Conservation (phyloP, 176 grass and related monocot species). For the Zea luxurians region DNA sequence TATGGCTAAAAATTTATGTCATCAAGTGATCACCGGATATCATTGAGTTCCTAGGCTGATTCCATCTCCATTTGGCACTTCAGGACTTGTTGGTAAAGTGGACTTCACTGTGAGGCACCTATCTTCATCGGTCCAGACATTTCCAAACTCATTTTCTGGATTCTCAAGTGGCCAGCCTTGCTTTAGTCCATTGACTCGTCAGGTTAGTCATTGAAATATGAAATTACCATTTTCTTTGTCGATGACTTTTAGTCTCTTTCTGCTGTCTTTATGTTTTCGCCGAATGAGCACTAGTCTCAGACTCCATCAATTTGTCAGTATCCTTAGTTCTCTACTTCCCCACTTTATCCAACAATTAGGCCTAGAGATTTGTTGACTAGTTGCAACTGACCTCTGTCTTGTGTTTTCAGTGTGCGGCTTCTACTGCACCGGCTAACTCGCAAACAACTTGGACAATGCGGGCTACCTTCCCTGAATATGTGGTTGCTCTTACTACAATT, state of each 20-base stretch:
- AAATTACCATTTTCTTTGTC: not conserved
- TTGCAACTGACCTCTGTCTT: slow-evolving; percentile 20
- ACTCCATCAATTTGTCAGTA: not conserved
- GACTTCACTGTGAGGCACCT: slow-evolving; percentile 99
- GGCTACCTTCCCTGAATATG: slow-evolving; percentile 90
- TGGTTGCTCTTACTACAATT: slow-evolving; percentile 93
- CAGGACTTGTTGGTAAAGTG: slow-evolving; percentile 90
- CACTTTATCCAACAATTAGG: slow-evolving; percentile 8
- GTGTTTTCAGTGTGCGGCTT: slow-evolving; percentile 74
- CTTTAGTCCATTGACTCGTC: slow-evolving; percentile 36
- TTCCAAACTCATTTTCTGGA: slow-evolving; percentile 65
- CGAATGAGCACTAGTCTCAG: not conserved
- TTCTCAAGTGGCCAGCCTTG: slow-evolving; percentile 89
- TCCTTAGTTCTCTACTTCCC: slow-evolving; percentile 15
- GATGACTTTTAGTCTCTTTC: not conserved
- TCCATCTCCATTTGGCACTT: slow-evolving; percentile 20
- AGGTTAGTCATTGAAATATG: slow-evolving; percentile 39
- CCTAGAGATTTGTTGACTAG: not conserved
- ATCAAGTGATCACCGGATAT: not conserved
- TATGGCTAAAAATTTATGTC: not conserved
- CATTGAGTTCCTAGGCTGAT: not conserved
- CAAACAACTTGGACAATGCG: slow-evolving; percentile 97
- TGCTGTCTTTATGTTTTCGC: not conserved
- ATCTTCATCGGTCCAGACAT: slow-evolving; percentile 68
- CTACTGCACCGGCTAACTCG: slow-evolving; percentile 58